phyloP scores from a whole-genome alignment of 2,329 filamentous ascomycete species.

The Fusarium musae region DNA sequence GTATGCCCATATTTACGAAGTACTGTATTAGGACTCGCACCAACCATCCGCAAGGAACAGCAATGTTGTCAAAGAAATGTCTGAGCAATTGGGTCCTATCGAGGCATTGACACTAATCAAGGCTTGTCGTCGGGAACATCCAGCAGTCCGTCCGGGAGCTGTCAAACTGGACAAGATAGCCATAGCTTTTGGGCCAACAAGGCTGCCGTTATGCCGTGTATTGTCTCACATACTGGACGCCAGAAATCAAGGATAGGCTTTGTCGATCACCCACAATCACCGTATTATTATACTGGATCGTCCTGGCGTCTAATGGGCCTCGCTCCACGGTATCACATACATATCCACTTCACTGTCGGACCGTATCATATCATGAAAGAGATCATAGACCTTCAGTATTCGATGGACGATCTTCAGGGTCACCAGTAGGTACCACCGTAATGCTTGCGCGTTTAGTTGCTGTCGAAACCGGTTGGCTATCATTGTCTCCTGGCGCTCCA shows the following conservation, averaged over 20 bases:
- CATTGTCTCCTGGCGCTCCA: not conserved
- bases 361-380: constrained; percentile 26
- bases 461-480: not conserved
- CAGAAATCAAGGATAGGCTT: constrained; percentile 11
- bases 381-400: constrained; percentile 2
- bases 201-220: not conserved
- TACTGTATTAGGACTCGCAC: not conserved
- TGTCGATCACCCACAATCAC: constrained; percentile 18
- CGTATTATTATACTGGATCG: constrained; percentile 16
- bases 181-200: constrained; percentile 3
- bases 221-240: not conserved
- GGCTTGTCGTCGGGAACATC: constrained; percentile 1
- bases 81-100: not conserved
- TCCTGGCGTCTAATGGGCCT: constrained; percentile 8
- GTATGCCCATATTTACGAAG: not conserved
- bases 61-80: not conserved
- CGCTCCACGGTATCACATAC: constrained; percentile 5
- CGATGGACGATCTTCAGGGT: constrained; percentile 1
- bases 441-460: not conserved
- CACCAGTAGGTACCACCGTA: not conserved
- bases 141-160: not conserved
- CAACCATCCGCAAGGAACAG: not conserved
- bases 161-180: not conserved
- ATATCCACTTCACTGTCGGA: constrained; percentile 10
- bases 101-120: not conserved